Evolutionary conservation across 768 basidiomycete genomes (phyloP).

Genomic region (Russula emetica): DNA sequence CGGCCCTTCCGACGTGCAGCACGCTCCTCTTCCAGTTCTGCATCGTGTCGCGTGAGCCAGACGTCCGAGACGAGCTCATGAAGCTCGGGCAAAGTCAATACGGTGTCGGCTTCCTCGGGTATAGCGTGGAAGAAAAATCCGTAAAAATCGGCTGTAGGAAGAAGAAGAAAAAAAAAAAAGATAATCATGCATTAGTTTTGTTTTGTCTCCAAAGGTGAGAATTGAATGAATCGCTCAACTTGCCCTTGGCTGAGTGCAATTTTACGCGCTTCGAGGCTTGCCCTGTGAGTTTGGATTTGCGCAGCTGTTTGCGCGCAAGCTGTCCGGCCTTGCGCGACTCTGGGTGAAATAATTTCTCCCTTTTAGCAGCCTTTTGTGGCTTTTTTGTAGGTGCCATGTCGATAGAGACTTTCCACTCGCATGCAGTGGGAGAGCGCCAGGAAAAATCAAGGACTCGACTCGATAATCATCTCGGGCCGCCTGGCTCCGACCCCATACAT

Average conservation of each 20-base stretch:
- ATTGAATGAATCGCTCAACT: slow-evolving; percentile 19
- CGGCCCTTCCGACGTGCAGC: slow-evolving; percentile 64
- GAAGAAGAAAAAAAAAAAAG: no score
- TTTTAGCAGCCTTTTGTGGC: slow-evolving; percentile 38
- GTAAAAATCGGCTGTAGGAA: slow-evolving; percentile 57
- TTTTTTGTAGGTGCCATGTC: slow-evolving; percentile 25
- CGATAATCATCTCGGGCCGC: not conserved
- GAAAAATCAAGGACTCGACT: no score
- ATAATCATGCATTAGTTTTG: no score
- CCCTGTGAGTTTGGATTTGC: slow-evolving; percentile 63
- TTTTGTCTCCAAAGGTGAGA: no score
- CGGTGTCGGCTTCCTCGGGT: slow-evolving; percentile 45
- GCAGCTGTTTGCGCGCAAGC: slow-evolving; percentile 57
- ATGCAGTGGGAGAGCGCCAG: no score
- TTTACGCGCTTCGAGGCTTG: slow-evolving; percentile 52
- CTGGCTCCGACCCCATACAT: not conserved
- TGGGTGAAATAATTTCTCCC: slow-evolving; percentile 80
- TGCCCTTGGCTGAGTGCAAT: slow-evolving; percentile 55
- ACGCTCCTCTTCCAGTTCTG: slow-evolving; percentile 57
- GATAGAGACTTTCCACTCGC: not conserved
- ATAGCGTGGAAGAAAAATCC: slow-evolving; percentile 73
- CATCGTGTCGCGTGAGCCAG: slow-evolving; percentile 72
- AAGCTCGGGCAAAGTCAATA: slow-evolving; percentile 58
- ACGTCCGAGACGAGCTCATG: slow-evolving; percentile 60
- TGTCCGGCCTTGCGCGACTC: slow-evolving; percentile 80